phyloP scores from a whole-genome alignment of 2,329 filamentous ascomycete species.

The Penicillium brasilianum region DNA sequence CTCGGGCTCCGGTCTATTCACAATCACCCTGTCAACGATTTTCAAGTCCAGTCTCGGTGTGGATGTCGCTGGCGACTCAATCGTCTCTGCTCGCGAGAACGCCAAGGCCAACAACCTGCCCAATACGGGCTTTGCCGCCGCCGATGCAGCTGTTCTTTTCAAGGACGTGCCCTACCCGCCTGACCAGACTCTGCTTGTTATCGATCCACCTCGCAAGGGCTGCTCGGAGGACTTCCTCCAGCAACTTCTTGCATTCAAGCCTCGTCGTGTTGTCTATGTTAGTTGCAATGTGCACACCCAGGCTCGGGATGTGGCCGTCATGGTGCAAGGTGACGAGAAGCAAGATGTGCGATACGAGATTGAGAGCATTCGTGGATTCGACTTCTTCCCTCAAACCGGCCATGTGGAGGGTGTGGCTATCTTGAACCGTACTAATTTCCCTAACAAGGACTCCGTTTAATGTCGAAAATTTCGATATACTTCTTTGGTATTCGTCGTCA shows the following conservation, averaged over 20 bases:
- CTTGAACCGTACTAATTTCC: conserved; percentile 50
- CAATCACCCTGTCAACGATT: conserved; percentile 83
- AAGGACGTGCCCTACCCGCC: conserved; percentile 72
- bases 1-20: conserved; percentile 96
- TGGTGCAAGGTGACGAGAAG: conserved; percentile 69
- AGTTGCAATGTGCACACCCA: conserved; percentile 98
- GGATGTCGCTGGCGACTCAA: conserved; percentile 81
- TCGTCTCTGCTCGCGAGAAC: conserved; percentile 78
- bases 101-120: conserved; percentile 75
- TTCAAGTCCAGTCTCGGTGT: conserved; percentile 85
- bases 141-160: conserved; percentile 85
- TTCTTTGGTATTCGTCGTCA: neutral
- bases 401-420: conserved; percentile 71
- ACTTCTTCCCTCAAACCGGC: conserved; percentile 91
- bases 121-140: conserved; percentile 83
- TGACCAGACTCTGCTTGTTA: conserved; percentile 86
- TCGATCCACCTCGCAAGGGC: conserved; percentile 95
- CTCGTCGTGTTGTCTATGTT: conserved; percentile 85
- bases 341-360: conserved; percentile 70
- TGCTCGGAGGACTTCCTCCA: conserved; percentile 83
- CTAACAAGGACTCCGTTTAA: conserved; percentile 11
- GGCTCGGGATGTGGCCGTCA: conserved; percentile 85
- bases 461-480: neutral
- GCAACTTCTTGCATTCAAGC: conserved; percentile 79
- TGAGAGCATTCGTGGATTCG: conserved; percentile 89